A percentile compares a stretch with the other conserved stretches of the same genome.
Evolutionary conservation across 2,329 filamentous ascomycete species (phyloP).

Genomic region (Ophiostoma ips): DNA sequence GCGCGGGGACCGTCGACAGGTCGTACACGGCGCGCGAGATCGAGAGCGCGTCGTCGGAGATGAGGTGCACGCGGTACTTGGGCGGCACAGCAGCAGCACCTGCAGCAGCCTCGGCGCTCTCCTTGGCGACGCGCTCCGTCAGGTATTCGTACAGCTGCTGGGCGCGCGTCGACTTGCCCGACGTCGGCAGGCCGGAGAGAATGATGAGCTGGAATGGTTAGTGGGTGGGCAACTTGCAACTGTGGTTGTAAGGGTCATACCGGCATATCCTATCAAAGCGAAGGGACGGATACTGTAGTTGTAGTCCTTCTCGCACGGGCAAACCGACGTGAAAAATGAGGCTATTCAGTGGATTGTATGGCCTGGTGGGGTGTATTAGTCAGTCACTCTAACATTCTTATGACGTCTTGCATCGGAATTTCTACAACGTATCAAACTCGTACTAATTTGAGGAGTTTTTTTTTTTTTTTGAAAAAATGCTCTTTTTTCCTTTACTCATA

Average conservation of each 20-base stretch:
- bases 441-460: too few relatives aligned
- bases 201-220: slow-evolving; percentile 44
- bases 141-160: slow-evolving; percentile 54
- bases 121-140: slow-evolving; percentile 35
- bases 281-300: not conserved
- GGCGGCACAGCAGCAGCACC: not conserved
- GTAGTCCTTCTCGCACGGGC: too few relatives aligned
- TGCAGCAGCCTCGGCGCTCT: slow-evolving; percentile 8
- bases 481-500: too few relatives aligned
- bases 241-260: too few relatives aligned
- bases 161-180: slow-evolving; percentile 54
- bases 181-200: slow-evolving; percentile 51
- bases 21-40: slow-evolving; percentile 61
- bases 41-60: slow-evolving; percentile 58
- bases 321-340: slow-evolving; percentile 1
- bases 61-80: slow-evolving; percentile 53
- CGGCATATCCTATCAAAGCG: slow-evolving; percentile 2
- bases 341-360: not conserved
- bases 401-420: not conserved
- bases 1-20: slow-evolving; percentile 39
- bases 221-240: too few relatives aligned
- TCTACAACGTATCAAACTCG: not conserved
- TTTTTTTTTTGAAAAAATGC: too few relatives aligned
- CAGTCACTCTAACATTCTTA: not conserved
- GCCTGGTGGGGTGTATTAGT: not conserved